Evolutionary conservation across 257 asterid genomes (phyloP), one percentile per base, ranked within the genome.

Genomic region (Apocynum venetum): DNA sequence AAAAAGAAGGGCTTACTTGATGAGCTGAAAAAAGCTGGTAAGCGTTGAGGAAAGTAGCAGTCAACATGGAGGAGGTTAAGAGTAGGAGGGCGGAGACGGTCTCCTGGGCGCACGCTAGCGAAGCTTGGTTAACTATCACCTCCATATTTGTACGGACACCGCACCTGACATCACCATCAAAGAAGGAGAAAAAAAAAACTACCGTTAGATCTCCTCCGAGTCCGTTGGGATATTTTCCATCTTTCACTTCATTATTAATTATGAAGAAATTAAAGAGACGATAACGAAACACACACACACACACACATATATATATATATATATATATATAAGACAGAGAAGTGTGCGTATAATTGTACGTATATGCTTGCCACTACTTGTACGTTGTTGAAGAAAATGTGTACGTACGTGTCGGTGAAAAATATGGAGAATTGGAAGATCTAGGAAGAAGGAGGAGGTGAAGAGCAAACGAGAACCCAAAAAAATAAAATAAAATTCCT

Each of bases 61-160:
- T 31, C 17, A 40, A 0, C 41, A 63, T 38, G 49, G 72, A 14
- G 51, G 71, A 52, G 44, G 25, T 72, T 35, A 72, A 77, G 74
- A 77, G 7, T 12, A 82, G 66, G 40, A 86, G 78, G 31, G 82
- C 43, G 56, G 83, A 60, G 4, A 77, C 76, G 80, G 83, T 59
- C 78, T 83, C 78, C 75, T 40, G 72, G 52, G 94, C 89, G 90
- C 88, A 87, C 77, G 89, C 89, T 87, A 90, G 92, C 87, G 82
- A 53, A 66, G 79, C 71, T 73, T 77, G 80, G 79, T 80, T 77
- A 76, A 82, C 87, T 52, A 82, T 80, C 80, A 82, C 84, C 86
- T 85, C 92, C 96, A 89, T 73, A 57, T 89, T 46, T 75, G 83
- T 87, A 72, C 84, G 79, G 82, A 57, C 61, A 49, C 52, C 41